phyloP scores from a whole-genome alignment of 2,329 filamentous ascomycete genomes.

The Paracoccidioides lutzii region DNA sequence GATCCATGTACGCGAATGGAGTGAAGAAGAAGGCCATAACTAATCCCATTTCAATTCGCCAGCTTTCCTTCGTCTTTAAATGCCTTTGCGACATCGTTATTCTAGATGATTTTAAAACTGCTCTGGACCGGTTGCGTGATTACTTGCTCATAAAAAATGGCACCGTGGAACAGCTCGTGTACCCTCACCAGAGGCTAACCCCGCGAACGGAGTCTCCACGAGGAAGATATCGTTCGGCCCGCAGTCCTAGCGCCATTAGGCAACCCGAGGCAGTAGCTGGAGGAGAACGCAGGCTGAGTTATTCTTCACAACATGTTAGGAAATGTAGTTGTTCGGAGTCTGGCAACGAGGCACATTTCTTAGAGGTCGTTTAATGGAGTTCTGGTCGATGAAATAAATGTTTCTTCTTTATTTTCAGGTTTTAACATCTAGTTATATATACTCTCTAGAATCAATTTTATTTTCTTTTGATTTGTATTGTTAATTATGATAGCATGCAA shows the following conservation, averaged over 20 bases:
- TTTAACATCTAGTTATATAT: neutral
- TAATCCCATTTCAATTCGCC: neutral
- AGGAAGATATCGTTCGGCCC: neutral
- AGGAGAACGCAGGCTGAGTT: neutral
- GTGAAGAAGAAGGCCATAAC: neutral
- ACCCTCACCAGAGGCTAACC: neutral
- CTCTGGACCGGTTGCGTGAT: slow-evolving; percentile 28
- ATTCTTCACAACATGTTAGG: neutral
- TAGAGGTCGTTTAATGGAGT: neutral
- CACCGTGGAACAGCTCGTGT: slow-evolving; percentile 8
- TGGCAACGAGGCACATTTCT: neutral
- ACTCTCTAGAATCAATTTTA: too few species aligned
- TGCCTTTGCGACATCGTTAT: slow-evolving; percentile 55
- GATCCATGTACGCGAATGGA: neutral
- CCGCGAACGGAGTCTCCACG: neutral
- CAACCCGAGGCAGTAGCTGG: neutral
- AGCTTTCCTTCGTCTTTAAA: slow-evolving; percentile 50
- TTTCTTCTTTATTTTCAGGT: neutral
- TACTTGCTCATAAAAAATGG: slow-evolving; percentile 23
- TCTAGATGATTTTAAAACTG: slow-evolving; percentile 56
- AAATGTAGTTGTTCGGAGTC: neutral
- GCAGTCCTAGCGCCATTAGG: neutral
- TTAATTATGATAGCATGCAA: too few species aligned
- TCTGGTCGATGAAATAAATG: neutral
- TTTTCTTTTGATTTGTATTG: too few species aligned